Conservation (phyloP, 345 rosid species). For the Eucalyptus polyanthemos region DNA sequence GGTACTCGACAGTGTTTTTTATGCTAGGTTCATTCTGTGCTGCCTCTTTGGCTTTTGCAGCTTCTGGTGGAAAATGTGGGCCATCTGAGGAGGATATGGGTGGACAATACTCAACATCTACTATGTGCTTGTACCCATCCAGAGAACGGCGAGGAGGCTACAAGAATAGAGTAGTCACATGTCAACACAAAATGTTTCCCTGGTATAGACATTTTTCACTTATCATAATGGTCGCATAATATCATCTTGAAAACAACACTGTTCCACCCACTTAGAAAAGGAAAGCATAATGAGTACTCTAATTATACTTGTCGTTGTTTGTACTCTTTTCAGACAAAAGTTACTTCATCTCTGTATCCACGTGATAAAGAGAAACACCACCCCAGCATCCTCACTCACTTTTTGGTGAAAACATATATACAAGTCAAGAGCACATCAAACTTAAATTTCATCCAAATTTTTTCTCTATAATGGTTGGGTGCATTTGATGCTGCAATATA, state of each 20-base stretch:
- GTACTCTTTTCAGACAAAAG: neutral
- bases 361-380: neutral
- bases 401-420: neutral
- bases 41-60: conserved; percentile 80
- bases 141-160: conserved; percentile 83
- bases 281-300: neutral
- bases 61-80: conserved; percentile 79
- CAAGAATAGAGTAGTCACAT: neutral
- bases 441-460: neutral
- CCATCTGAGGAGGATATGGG: conserved; percentile 78
- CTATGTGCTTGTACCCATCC: conserved; percentile 95
- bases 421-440: neutral
- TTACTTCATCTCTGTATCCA: neutral
- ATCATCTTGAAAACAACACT: neutral
- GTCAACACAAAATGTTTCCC: neutral
- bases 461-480: neutral
- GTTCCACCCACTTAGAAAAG: neutral
- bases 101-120: conserved; percentile 82
- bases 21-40: conserved; percentile 65
- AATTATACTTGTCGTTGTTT: neutral
- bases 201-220: neutral
- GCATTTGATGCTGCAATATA: neutral
- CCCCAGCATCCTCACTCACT: neutral
- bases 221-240: neutral
- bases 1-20: conserved; percentile 57